These are phyloP conservation scores for Hypericum androsaemum DNA, from an alignment of 345 rosid genomes.

Conservation along the genomic window DNA sequence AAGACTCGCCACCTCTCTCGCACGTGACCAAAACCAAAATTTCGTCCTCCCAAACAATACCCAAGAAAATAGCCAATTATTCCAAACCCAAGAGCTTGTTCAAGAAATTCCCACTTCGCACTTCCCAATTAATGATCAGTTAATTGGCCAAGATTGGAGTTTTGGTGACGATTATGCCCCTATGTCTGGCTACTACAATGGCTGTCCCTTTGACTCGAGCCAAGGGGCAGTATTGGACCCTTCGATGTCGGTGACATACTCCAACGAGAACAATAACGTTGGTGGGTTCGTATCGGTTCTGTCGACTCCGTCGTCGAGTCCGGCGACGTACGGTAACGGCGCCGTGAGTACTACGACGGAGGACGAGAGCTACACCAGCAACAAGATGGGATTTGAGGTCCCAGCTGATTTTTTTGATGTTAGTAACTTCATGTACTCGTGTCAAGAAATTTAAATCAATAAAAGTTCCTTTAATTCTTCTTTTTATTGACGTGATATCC, in stretches of 20 bases:
- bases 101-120: neutral
- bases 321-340: neutral
- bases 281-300: neutral
- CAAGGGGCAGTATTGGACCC: neutral
- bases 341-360: neutral
- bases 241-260: neutral
- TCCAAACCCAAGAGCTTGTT: neutral
- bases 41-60: neutral
- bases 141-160: no score
- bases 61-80: neutral
- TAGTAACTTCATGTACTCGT: neutral
- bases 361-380: slow-evolving; percentile 4
- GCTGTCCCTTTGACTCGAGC: no score
- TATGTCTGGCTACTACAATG: no score
- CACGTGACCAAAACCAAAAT: neutral
- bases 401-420: neutral
- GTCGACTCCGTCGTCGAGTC: slow-evolving; percentile 5
- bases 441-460: neutral
- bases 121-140: no score
- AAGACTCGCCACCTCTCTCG: slow-evolving; percentile 1
- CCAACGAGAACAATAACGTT: neutral
- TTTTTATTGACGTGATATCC: neutral
- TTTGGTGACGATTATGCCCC: no score
- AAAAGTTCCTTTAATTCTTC: neutral
- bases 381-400: neutral